Evolutionary conservation across 257 asterid species (phyloP), one percentile per base, ranked within the genome.

Genomic region (Petrea volubilis): DNA sequence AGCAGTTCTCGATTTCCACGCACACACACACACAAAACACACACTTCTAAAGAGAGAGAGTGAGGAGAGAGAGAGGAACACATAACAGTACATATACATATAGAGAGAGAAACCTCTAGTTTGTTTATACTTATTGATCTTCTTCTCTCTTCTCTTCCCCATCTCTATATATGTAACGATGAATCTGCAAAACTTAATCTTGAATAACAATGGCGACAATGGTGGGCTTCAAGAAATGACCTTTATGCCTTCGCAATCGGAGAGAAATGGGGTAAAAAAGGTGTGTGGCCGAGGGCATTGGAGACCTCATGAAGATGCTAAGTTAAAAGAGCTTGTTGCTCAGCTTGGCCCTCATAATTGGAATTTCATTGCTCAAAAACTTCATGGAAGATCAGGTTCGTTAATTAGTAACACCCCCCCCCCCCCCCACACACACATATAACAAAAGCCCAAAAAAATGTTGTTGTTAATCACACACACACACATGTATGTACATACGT

Each of bases 321-420:
- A 76, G 58, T 81, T 80, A 44, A 72, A 63, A 73, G 50, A 76
- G 3, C 79, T 80, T 21, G 79, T 80, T 20, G 20, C 74, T 6
- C 68, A 72, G 20, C 43, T 67, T 57, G 84, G 84, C 41, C 84
- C 81, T 47, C 79, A 76, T 41, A 80, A 76, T 36, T 80, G 84
- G 84, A 80, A 80, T 57, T 67, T 76, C 68, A 76, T 80, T 38
- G 81, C 81, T 44, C 60, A 67, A 3, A 72, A 80, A 21, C 79
- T 80, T 58, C 38, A 56, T 38, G 81, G 79, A 67, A 60, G 84
- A 80, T 80, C 84, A 76, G 84, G 84, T 80, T 11, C 14, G 3
- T 34, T 34, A 0, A 6, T 34, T 34, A 4, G 9, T 4, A 34
- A 34, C n/a, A n/a, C n/a, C n/a, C n/a, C n/a, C n/a, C n/a, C n/a